Base-by-base conservation (phyloP, 108 stramenopile genomes). In the Cyclotella cryptica region DNA sequence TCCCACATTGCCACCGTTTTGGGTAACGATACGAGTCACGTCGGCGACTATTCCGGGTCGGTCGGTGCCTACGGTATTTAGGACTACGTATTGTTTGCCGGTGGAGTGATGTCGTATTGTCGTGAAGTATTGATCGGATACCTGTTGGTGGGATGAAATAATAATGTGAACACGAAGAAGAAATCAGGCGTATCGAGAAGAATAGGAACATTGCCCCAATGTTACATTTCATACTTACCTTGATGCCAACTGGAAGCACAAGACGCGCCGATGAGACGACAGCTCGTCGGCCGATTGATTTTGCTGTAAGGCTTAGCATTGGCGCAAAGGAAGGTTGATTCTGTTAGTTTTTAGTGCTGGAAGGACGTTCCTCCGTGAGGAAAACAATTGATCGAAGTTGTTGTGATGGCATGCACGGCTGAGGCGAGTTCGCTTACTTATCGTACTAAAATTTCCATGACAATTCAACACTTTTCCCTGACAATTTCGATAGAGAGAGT, bases 11-110 rank as follows among this genome's bases (percentile, higher is more conserved):
- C 92, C 92, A 24, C 89, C 89, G 18, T 67, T 72, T 43, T 83
- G 80, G 13, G 83, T 88, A 35, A 93, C 89, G 54, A 86, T 66
- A 24, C 83, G 84, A 13, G 90, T 90, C 27, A 93, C 78, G 21
- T 91, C 90, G 6, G 84, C 72, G 15, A 93, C 92, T 66, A 93
- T 91, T 1, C 92, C 92, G 0, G 84, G 80, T 11, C 92, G 86
- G 68, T 93, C 92, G 13, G 51, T 49, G 2, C 92, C 92, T 9
- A 93, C 86, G 3, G 90, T 79, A 65, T 88, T 89, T 57, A 93
- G 35, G 14, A 83, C 75, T 24, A 83, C 30, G 27, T 49, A 30
- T 51, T 62, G 51, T 29, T 75, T 80, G 29, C 22, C 26, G 30
- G 72, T 39, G 21, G 76, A 69, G 58, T 69, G 61, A 26, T 53